Evolutionary conservation across 2,329 filamentous ascomycete genomes (phyloP).

Genomic region (Orbilia brochopaga): DNA sequence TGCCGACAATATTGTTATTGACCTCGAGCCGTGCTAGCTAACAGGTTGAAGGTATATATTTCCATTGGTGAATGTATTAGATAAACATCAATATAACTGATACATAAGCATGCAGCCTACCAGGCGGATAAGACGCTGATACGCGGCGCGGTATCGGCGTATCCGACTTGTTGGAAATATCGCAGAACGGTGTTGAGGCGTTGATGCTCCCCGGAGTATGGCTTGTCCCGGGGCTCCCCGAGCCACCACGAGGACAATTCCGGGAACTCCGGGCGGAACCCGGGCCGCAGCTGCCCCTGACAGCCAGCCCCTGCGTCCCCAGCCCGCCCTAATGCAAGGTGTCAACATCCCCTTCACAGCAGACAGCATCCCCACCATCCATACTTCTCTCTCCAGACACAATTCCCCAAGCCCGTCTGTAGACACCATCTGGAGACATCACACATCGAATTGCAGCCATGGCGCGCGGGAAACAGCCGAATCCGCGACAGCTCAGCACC

Average conservation of each 20-base stretch:
- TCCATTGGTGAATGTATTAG: no score
- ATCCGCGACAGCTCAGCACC: slow-evolving; percentile 46
- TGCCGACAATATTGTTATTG: no score
- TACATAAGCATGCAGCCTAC: no score
- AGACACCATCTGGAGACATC: background rate
- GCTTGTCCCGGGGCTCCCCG: no score
- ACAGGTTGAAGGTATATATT: no score
- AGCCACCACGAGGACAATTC: no score
- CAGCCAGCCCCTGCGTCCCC: background rate
- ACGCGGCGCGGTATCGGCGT: background rate
- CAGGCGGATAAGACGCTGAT: background rate
- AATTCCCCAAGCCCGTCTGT: background rate
- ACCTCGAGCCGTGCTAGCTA: no score
- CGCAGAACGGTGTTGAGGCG: no score
- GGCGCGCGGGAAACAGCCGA: slow-evolving; percentile 49
- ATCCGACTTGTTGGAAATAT: no score
- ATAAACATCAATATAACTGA: no score
- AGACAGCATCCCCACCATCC: slow-evolving; percentile 6
- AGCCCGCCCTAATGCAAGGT: slow-evolving; percentile 33
- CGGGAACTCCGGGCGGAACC: no score
- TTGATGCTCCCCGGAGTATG: no score
- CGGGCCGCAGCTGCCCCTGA: background rate
- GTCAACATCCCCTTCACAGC: slow-evolving; percentile 33
- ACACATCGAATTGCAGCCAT: slow-evolving; percentile 17
- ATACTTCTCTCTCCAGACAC: background rate